phyloP scores from a whole-genome alignment of 164 flowering plant species.

The Nymphaea thermarum region DNA sequence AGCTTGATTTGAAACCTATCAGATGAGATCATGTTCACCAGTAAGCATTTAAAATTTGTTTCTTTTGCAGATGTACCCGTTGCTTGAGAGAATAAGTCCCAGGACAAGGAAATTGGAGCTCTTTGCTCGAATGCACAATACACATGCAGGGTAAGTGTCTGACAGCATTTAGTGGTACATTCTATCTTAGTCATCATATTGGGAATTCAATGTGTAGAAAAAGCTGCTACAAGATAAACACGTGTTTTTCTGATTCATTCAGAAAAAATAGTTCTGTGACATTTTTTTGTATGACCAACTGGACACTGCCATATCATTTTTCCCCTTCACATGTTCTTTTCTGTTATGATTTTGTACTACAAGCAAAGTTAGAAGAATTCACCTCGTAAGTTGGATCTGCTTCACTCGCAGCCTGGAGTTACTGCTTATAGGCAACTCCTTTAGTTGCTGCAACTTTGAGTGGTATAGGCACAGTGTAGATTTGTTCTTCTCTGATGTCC shows the following conservation, averaged over 20 bases:
- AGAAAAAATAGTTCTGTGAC: background rate
- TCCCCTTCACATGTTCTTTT: background rate
- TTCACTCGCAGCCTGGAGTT: too few species aligned
- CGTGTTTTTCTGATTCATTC: background rate
- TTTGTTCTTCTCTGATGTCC: too few species aligned
- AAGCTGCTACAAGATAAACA: too few species aligned
- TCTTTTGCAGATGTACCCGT: slow-evolving; percentile 81
- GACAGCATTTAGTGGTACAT: too few species aligned
- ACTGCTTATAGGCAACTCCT: too few species aligned
- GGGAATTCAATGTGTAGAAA: too few species aligned
- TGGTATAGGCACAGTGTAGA: too few species aligned
- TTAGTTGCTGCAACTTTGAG: too few species aligned
- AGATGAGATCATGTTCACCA: background rate
- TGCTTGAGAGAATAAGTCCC: slow-evolving; percentile 97
- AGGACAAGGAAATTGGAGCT: slow-evolving; percentile 94
- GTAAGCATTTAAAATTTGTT: background rate
- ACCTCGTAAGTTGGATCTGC: too few species aligned
- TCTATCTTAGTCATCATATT: too few species aligned
- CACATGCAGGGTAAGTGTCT: slow-evolving; percentile 73
- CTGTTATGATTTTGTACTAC: too few species aligned
- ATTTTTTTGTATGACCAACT: background rate
- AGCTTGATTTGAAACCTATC: background rate
- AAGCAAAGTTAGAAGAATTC: too few species aligned
- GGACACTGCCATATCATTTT: background rate
- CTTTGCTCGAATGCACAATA: slow-evolving; percentile 98